Evolutionary conservation across 129 eudicot genomes (phyloP).

Genomic region (Rutidosis leptorrhynchoides): DNA sequence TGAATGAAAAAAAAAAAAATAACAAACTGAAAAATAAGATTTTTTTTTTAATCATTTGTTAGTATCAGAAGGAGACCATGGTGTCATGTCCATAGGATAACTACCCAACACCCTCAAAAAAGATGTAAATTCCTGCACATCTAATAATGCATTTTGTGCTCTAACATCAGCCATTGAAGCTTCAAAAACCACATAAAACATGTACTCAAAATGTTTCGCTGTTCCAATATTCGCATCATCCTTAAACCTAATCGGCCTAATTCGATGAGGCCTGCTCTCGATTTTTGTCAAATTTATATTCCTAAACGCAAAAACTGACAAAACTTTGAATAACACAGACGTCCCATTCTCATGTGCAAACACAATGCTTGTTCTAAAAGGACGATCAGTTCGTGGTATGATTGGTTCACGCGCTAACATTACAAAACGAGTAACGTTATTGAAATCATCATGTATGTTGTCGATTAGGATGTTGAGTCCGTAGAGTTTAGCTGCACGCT

Average conservation of each 20-base stretch:
- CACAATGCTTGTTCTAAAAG: conserved; percentile 19
- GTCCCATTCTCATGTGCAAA: conserved; percentile 18
- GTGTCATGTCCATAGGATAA: conserved; percentile 4
- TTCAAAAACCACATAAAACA: conserved; percentile 14
- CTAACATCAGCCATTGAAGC: conserved; percentile 2
- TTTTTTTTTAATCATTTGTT: not conserved
- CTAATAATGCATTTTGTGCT: not conserved
- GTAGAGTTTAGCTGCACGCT: conserved; percentile 9
- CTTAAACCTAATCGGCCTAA: conserved; percentile 1
- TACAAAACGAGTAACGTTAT: conserved; percentile 17
- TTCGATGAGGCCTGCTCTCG: conserved; percentile 19
- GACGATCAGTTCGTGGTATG: conserved; percentile 11
- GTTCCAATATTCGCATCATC: conserved; percentile 2
- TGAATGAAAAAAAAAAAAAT: too few species aligned
- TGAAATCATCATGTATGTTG: conserved; percentile 4
- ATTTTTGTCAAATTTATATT: conserved; percentile 18
- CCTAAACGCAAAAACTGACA: conserved; percentile 17
- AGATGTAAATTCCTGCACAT: not conserved
- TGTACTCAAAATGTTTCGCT: conserved; percentile 12
- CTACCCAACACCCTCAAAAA: conserved; percentile 2
- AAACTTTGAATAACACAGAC: conserved; percentile 11
- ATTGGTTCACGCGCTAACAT: conserved; percentile 25
- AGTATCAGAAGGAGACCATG: not conserved
- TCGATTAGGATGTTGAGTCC: not conserved
- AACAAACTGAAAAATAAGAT: too few species aligned